Conservation (phyloP, 1,284 basidiomycete genomes). For the Apiotrichum gamsii region DNA sequence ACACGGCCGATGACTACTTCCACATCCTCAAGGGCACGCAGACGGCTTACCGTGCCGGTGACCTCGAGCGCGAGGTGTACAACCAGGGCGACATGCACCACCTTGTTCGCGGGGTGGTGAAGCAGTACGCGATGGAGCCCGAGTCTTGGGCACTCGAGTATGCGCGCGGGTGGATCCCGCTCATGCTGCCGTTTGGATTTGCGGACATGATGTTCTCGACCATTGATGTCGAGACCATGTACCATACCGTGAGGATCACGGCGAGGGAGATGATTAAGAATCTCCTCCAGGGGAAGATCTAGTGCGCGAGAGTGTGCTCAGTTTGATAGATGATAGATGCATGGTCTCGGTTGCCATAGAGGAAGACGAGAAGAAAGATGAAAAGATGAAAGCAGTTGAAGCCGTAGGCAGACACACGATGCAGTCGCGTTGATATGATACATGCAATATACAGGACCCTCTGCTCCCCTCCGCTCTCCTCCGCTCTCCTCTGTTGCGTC, state of each 20-base stretch:
- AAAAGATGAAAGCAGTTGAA: too few relatives aligned
- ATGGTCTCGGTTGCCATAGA: background rate
- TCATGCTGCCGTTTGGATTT: constrained; percentile 88
- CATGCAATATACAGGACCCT: too few relatives aligned
- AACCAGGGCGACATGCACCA: constrained; percentile 75
- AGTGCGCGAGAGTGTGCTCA: constrained; percentile 17
- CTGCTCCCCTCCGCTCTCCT: too few relatives aligned
- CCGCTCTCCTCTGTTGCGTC: too few relatives aligned
- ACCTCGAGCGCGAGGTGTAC: constrained; percentile 76
- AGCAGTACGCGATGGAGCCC: constrained; percentile 97
- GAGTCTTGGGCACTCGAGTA: constrained; percentile 94
- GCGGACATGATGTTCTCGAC: constrained; percentile 82
- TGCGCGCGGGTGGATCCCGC: constrained; percentile 84
- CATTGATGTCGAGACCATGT: constrained; percentile 79
- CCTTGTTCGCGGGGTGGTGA: constrained; percentile 71
- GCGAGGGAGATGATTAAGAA: constrained; percentile 76
- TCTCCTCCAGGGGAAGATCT: constrained; percentile 80
- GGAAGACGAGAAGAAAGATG: background rate
- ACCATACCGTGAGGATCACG: constrained; percentile 70
- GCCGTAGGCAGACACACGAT: too few relatives aligned
- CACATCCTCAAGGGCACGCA: constrained; percentile 89
- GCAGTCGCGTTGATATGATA: too few relatives aligned
- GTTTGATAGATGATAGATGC: background rate
- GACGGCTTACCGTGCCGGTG: constrained; percentile 79
- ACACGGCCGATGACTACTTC: constrained; percentile 92